Evolutionary conservation across 352 stramenopile genomes (phyloP), one percentile per base, ranked within the genome.

Genomic region (Globisporangium parvum): DNA sequence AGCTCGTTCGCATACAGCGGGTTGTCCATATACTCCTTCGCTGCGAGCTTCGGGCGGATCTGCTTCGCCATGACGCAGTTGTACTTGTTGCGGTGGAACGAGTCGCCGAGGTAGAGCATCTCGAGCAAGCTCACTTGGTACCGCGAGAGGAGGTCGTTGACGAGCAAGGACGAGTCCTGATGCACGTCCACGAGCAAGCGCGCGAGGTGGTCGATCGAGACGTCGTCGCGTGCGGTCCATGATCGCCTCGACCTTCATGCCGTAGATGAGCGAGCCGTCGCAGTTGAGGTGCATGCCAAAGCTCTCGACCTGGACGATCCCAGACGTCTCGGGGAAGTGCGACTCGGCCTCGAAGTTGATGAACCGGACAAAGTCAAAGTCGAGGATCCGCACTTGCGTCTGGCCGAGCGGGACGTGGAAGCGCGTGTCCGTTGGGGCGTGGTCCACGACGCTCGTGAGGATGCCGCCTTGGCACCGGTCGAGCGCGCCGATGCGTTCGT

Each of bases 341-440:
- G 97, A 98, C 63, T 99, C 95, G 24, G 96, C 96, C 66, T 99
- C 96, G 60, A 99, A 98, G 66, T 99, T 99, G 55, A 98, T 98
- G 61, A 98, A 97, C 45, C 97, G 96, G 24, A 97, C 96, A 46
- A 98, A 94, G 42, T 96, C 96, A 60, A 98, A 99, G 66, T 99
- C 96, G 3, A 99, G 74, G 52, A 99, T 97, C 44, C 96, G 87
- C 15, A 99, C 91, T 49, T 86, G 85, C 1, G 95, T 99, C 41
- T 98, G 87, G 6, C 97, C 96, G 12, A 97, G 87, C 17, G 80
- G 78, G 12, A 95, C 77, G 20, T 71, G 76, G 54, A 98, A 94
- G 60, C 85, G 89, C 47, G 77, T 92, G 53, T 81, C 78, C 0
- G 85, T 91, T 8, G 87, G 80, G n/a, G 75, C 65, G 14, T 66